phyloP scores from a whole-genome alignment of 106 monocot genomes.

The Cymbidium sinense region DNA sequence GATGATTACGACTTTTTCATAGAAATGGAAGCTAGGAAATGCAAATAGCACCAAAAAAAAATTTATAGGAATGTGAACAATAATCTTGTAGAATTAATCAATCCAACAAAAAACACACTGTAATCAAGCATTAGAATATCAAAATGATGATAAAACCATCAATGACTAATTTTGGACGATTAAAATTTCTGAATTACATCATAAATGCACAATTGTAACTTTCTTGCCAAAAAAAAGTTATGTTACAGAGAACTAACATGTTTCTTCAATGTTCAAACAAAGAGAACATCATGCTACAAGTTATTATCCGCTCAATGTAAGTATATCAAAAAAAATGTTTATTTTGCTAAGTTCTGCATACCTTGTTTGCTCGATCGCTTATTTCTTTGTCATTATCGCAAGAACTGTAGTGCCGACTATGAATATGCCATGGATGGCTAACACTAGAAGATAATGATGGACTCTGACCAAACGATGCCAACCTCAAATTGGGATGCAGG shows the following conservation, averaged over 20 bases:
- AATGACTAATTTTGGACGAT: neutral
- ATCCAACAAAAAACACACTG: neutral
- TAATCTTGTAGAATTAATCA: neutral
- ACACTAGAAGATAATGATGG: conserved; percentile 12
- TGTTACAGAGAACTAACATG: neutral
- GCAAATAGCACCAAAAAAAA: neutral
- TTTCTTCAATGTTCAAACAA: neutral
- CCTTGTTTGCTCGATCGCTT: conserved; percentile 36
- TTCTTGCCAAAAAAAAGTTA: neutral
- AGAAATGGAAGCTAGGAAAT: neutral
- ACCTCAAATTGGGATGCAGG: conserved; percentile 11
- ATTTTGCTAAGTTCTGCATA: conserved; percentile 11
- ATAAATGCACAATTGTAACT: neutral
- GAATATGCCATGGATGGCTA: conserved; percentile 12
- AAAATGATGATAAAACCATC: neutral
- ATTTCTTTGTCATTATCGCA: conserved; percentile 17
- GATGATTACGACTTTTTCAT: neutral
- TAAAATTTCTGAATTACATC: neutral
- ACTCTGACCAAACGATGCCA: conserved; percentile 17
- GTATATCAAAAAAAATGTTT: neutral
- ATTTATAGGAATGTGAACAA: neutral
- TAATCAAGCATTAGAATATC: conserved; percentile 2
- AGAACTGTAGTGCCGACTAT: conserved; percentile 16
- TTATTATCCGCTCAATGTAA: neutral
- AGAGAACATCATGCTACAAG: neutral